phyloP scores from a whole-genome alignment of 495 filamentous ascomycete genomes.

The Podospora pseudopauciseta region DNA sequence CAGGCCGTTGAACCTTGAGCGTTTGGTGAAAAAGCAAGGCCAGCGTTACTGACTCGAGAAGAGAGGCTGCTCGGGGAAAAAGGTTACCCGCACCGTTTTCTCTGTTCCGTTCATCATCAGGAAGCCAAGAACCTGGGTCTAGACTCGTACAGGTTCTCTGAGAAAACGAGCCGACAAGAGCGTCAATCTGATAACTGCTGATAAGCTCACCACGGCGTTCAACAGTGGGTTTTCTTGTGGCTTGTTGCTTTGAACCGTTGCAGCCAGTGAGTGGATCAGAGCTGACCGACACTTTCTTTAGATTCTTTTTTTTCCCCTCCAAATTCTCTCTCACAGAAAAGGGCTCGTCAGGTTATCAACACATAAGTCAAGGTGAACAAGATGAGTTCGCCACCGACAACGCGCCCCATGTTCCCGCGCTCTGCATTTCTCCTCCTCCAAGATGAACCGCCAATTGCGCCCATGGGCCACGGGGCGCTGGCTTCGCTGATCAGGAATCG shows the following conservation, averaged over 20 bases:
- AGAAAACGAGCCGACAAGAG: not conserved
- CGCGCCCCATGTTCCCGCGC: slow-evolving; percentile 21
- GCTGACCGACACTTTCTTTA: not conserved
- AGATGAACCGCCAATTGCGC: slow-evolving; percentile 35
- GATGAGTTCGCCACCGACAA: slow-evolving; percentile 22
- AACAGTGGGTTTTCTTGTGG: not conserved
- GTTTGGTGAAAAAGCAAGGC: not conserved
- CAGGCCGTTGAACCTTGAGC: not conserved
- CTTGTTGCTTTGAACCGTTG: not conserved
- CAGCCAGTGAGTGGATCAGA: not conserved
- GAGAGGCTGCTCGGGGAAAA: not conserved
- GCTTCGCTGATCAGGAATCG: slow-evolving; percentile 39
- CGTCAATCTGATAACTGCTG: not conserved
- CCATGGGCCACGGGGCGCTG: slow-evolving; percentile 32
- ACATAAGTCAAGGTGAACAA: not conserved
- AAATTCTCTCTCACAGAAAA: not conserved
- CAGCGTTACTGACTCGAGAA: not conserved
- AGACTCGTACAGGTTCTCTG: too few species aligned
- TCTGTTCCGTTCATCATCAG: not conserved
- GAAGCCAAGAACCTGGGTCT: not conserved
- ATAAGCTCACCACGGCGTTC: not conserved
- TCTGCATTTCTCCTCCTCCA: slow-evolving; percentile 31
- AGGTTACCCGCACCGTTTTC: not conserved
- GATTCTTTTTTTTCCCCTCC: not conserved
- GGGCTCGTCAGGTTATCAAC: not conserved